phyloP scores from a whole-genome alignment of 495 filamentous ascomycete genomes.

The Lasiosphaeris hirsuta region DNA sequence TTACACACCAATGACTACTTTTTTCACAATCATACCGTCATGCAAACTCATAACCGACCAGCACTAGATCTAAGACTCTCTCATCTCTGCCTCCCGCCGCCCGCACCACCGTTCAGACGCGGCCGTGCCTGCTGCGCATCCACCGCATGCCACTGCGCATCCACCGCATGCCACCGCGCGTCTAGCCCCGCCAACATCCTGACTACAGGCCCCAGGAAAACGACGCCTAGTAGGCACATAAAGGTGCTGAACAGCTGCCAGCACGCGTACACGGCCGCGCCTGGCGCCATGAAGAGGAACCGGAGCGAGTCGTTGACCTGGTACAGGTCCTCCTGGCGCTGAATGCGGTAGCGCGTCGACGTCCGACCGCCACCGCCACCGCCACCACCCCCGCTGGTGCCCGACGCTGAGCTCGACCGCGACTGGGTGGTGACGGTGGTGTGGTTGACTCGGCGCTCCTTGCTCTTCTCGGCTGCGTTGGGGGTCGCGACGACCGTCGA shows the following conservation, averaged over 20 bases:
- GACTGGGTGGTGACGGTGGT: constrained; percentile 2
- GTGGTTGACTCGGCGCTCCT: not conserved
- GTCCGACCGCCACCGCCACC: no score
- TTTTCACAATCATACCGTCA: no score
- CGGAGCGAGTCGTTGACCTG: constrained; percentile 75
- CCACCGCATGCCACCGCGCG: not conserved
- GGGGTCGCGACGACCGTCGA: constrained; percentile 5
- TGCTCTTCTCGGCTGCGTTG: not conserved
- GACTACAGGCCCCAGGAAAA: constrained; percentile 20
- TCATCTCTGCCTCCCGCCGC: no score
- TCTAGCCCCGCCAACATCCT: not conserved
- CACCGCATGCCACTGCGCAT: not conserved
- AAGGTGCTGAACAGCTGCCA: constrained; percentile 62
- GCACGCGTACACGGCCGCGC: constrained; percentile 44
- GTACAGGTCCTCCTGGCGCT: constrained; percentile 76
- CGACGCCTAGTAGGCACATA: constrained; percentile 57
- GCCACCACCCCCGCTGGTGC: not conserved
- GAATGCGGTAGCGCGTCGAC: constrained; percentile 58
- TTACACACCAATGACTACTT: no score
- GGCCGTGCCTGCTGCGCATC: no score
- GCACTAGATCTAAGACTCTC: no score
- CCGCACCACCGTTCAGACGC: no score
- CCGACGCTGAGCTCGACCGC: not conserved
- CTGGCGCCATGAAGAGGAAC: constrained; percentile 54
- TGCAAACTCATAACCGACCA: no score